These are phyloP conservation scores for Incumbomyces lentus DNA, from an alignment of 2,329 filamentous ascomycete species.

Conservation along the genomic window DNA sequence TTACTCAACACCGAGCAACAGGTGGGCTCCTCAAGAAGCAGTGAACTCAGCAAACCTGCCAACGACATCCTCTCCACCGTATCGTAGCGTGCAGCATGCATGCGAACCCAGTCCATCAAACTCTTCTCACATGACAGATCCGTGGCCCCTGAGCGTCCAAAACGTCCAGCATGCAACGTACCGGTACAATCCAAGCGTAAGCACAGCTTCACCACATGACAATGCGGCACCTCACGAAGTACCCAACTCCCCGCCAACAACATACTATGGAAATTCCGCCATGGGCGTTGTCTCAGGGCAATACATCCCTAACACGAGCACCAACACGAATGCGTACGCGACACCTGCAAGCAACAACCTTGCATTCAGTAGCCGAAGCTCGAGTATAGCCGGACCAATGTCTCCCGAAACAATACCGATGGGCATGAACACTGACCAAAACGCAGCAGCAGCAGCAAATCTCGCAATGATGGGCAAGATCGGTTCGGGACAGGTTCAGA, in stretches of 20 bases:
- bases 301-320: background rate
- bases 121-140: slow-evolving; percentile 2
- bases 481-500: background rate
- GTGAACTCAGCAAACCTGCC: background rate
- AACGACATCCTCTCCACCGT: background rate
- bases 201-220: background rate
- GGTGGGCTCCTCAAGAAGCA: background rate
- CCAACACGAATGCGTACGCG: background rate
- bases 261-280: slow-evolving; percentile 1
- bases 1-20: background rate
- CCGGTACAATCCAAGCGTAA: background rate
- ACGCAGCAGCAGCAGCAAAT: background rate
- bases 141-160: background rate
- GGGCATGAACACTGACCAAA: background rate
- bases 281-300: slow-evolving; percentile 3
- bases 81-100: background rate
- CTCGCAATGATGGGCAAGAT: background rate
- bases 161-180: slow-evolving; percentile 1
- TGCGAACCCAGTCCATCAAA: slow-evolving; percentile 4
- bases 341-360: background rate
- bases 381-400: background rate
- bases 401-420: background rate
- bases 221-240: slow-evolving; percentile 12
- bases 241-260: slow-evolving; percentile 15
- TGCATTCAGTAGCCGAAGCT: background rate